Evolutionary conservation across 1,139 yeast genomes (phyloP).

Genomic region (Candida neerlandica): DNA sequence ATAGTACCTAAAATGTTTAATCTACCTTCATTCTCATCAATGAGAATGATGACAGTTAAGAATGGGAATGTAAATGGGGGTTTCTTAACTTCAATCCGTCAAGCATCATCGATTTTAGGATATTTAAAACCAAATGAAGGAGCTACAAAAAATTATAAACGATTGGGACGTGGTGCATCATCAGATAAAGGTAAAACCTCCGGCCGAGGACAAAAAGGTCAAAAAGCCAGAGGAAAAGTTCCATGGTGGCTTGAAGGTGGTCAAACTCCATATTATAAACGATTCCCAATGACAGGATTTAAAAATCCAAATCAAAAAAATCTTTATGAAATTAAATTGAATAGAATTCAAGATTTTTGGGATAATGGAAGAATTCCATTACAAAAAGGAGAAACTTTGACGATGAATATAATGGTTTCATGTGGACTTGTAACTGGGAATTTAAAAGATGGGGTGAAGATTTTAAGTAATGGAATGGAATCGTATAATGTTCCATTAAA

Average conservation of each 20-base stretch:
- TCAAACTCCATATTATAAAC: conserved; percentile 88
- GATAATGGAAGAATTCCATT: conserved; percentile 70
- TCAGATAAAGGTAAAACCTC: conserved; percentile 92
- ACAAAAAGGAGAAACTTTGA: conserved; percentile 62
- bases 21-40: conserved; percentile 10
- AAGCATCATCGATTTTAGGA: conserved; percentile 37
- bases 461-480: conserved; percentile 70
- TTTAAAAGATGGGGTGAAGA: conserved; percentile 77
- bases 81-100: conserved; percentile 17
- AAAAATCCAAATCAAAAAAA: conserved; percentile 53
- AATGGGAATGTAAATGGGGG: conserved; percentile 3
- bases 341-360: conserved; percentile 62
- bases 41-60: neutral
- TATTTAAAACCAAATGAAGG: conserved; percentile 44
- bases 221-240: conserved; percentile 89
- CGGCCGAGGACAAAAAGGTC: conserved; percentile 98
- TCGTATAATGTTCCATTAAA: conserved; percentile 60
- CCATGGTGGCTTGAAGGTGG: conserved; percentile 99
- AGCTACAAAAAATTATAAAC: conserved; percentile 50
- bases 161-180: conserved; percentile 97
- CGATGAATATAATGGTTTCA: conserved; percentile 65
- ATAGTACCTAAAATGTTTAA: conserved; percentile 7
- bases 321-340: conserved; percentile 57
- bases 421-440: conserved; percentile 73
- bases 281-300: conserved; percentile 92